Percentiles rank a stretch among this genome's conserved stretches.
phyloP scores from a whole-genome alignment of 331 rosid genomes.

The Pyrus hybrid region DNA sequence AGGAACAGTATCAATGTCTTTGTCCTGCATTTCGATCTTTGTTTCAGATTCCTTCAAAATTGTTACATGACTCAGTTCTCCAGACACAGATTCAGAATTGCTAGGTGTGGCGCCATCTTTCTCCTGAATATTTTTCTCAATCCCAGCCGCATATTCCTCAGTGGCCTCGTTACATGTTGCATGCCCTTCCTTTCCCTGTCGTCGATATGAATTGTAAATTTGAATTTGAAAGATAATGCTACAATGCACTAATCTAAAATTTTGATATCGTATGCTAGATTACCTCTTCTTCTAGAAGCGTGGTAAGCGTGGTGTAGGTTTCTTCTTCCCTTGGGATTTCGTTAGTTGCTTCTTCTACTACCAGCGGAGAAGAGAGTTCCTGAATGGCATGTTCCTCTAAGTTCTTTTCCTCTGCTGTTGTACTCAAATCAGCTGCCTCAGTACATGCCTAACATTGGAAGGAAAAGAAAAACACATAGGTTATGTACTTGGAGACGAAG shows the following conservation, averaged over 20 bases:
- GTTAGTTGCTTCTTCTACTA: neutral
- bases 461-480: neutral
- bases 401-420: conserved; percentile 3
- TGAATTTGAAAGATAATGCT: neutral
- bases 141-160: neutral
- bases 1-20: neutral
- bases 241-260: neutral
- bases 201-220: neutral
- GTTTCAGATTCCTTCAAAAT: conserved; percentile 3
- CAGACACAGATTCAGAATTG: neutral
- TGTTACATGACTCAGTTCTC: neutral
- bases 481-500: neutral
- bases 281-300: conserved; percentile 20
- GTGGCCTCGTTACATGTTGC: neutral
- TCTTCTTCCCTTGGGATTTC: conserved; percentile 11
- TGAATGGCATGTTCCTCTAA: neutral
- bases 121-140: neutral
- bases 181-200: neutral
- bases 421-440: conserved; percentile 6
- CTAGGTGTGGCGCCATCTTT: neutral
- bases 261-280: neutral
- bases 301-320: neutral
- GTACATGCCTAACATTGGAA: conserved; percentile 9
- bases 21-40: conserved; percentile 3
- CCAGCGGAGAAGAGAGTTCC: neutral